phyloP scores from a whole-genome alignment of 2,329 filamentous ascomycete genomes.

The Talaromyces sp. region DNA sequence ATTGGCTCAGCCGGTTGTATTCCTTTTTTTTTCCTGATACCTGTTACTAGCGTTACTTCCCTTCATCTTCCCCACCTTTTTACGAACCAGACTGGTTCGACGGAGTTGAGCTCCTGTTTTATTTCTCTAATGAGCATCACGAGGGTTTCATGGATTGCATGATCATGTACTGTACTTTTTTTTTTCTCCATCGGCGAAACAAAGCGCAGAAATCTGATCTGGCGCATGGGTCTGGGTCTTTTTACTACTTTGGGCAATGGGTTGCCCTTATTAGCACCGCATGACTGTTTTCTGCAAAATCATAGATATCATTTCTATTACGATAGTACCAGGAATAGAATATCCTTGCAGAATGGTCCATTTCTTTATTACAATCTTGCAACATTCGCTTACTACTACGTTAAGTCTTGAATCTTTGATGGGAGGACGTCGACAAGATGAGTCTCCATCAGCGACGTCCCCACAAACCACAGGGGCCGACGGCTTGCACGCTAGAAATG shows the following conservation, averaged over 20 bases:
- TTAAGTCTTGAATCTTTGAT: background rate
- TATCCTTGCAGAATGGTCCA: background rate
- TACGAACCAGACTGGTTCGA: background rate
- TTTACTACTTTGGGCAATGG: background rate
- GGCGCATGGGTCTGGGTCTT: slow-evolving; percentile 16
- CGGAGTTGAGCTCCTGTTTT: slow-evolving; percentile 9
- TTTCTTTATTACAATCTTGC: background rate
- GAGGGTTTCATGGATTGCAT: slow-evolving; percentile 19
- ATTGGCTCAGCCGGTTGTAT: background rate
- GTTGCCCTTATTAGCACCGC: background rate
- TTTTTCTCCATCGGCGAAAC: slow-evolving; percentile 11
- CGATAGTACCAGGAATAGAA: slow-evolving; percentile 13
- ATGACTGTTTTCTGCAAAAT: background rate
- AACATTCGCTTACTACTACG: background rate
- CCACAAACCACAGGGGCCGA: background rate
- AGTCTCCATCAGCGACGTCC: background rate
- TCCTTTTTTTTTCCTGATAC: background rate
- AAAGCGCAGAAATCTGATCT: slow-evolving; percentile 14
- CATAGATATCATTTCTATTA: slow-evolving; percentile 13
- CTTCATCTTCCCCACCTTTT: background rate
- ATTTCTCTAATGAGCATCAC: slow-evolving; percentile 14
- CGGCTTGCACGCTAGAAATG: slow-evolving; percentile 6
- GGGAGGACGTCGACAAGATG: background rate
- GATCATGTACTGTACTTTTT: slow-evolving; percentile 19
- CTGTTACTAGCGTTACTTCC: slow-evolving; percentile 8